Percentiles rank a stretch among this genome's conserved stretches.
phyloP scores from a whole-genome alignment of 2,329 filamentous ascomycete genomes.

The Neoascochyta sp. region DNA sequence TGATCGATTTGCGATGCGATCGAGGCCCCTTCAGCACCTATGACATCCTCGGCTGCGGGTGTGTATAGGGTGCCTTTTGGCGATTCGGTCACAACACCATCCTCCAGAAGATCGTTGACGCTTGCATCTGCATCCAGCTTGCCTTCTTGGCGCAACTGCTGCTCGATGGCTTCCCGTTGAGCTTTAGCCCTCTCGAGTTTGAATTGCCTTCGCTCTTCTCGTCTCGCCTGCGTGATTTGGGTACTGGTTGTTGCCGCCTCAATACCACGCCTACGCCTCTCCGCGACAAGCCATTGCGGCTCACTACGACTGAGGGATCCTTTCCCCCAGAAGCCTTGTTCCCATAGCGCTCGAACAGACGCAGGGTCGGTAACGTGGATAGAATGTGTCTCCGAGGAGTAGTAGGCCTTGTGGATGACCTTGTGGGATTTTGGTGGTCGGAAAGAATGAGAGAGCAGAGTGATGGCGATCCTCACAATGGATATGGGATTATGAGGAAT shows the following conservation, averaged over 20 bases:
- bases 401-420: conserved; percentile 67
- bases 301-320: conserved; percentile 90
- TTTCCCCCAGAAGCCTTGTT: conserved; percentile 96
- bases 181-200: conserved; percentile 90
- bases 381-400: conserved; percentile 76
- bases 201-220: conserved; percentile 75
- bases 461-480: conserved; percentile 72
- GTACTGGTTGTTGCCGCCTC: conserved; percentile 70
- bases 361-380: conserved; percentile 76
- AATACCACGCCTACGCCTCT: conserved; percentile 67
- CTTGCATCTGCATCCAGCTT: conserved; percentile 26
- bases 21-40: conserved; percentile 7
- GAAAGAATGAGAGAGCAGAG: conserved; percentile 71
- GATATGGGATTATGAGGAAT: conserved; percentile 92
- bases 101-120: conserved; percentile 29
- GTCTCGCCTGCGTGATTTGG: conserved; percentile 69
- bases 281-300: conserved; percentile 83
- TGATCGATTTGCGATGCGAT: conserved; percentile 14
- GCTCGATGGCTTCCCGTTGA: conserved; percentile 78
- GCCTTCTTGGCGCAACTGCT: conserved; percentile 59
- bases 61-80: conserved; percentile 19
- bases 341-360: conserved; percentile 81
- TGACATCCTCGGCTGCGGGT: conserved; percentile 9
- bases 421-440: conserved; percentile 62
- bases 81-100: conserved; percentile 16